Evolutionary conservation across 108 stramenopile genomes (phyloP).

Genomic region (Mediolabrus comicus): DNA sequence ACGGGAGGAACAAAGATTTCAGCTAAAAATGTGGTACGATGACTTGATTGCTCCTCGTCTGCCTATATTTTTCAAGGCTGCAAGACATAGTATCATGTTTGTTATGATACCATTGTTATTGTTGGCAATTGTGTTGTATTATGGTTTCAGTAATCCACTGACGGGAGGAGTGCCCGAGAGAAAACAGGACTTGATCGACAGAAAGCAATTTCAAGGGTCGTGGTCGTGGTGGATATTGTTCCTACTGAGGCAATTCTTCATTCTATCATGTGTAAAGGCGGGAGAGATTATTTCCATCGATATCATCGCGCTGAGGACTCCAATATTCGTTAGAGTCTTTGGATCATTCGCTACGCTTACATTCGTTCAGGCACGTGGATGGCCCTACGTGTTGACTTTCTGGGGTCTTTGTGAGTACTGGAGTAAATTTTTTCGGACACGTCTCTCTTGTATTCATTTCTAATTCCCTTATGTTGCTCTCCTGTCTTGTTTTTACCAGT

Average conservation of each 20-base stretch:
- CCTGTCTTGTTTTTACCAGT: background rate
- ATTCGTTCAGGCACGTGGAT: conserved; percentile 60
- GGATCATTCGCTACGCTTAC: conserved; percentile 55
- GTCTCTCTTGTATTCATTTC: background rate
- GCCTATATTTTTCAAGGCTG: conserved; percentile 18
- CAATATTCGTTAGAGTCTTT: conserved; percentile 35
- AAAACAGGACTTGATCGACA: background rate
- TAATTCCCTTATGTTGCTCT: background rate
- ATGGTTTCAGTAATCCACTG: conserved; percentile 39
- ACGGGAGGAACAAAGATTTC: conserved; percentile 1
- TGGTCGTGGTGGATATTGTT: conserved; percentile 39
- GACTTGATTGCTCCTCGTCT: conserved; percentile 34
- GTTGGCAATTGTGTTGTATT: conserved; percentile 39
- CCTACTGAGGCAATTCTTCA: conserved; percentile 28
- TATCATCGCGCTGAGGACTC: conserved; percentile 43
- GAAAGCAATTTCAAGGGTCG: conserved; percentile 1
- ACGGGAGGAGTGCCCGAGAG: conserved; percentile 4
- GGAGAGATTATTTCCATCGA: conserved; percentile 53
- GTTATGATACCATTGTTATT: conserved; percentile 27
- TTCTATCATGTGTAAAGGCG: conserved; percentile 26
- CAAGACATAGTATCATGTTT: conserved; percentile 18
- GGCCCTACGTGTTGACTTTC: conserved; percentile 43
- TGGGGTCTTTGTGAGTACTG: conserved; percentile 42
- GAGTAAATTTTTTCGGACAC: no score
- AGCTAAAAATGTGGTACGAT: conserved; percentile 24